These are phyloP conservation scores for Orbilia blumenaviensis DNA, from an alignment of 2,329 filamentous ascomycete genomes.

Conservation along the genomic window DNA sequence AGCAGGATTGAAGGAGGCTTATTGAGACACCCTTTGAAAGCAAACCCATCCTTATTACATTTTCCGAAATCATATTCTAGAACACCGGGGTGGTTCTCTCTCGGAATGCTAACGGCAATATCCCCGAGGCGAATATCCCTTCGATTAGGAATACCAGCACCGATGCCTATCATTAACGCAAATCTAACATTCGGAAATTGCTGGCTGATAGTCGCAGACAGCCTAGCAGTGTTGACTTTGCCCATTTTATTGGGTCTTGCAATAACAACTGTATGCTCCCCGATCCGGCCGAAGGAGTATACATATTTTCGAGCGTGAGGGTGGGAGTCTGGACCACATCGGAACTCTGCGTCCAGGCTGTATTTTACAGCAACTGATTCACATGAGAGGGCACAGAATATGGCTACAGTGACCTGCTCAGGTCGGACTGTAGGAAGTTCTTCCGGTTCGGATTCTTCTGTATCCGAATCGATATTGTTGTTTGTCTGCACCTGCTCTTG, in stretches of 20 bases:
- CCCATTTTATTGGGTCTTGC: constrained; percentile 31
- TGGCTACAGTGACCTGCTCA: constrained; percentile 37
- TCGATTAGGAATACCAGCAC: neutral
- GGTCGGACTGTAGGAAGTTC: constrained; percentile 12
- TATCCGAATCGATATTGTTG: no score
- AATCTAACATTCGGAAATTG: constrained; percentile 4
- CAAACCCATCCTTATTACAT: neutral
- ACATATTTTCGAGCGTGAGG: constrained; percentile 12
- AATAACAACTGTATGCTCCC: constrained; percentile 45
- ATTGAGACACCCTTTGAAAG: neutral
- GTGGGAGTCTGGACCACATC: constrained; percentile 7
- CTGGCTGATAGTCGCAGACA: neutral
- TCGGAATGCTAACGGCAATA: constrained; percentile 4
- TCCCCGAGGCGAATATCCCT: neutral
- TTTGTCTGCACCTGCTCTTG: no score
- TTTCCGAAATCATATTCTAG: constrained; percentile 18
- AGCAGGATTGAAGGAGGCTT: constrained; percentile 10
- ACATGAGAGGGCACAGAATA: constrained; percentile 46
- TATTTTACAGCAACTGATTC: constrained; percentile 40
- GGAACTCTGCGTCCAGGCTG: constrained; percentile 34
- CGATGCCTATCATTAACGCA: constrained; percentile 11
- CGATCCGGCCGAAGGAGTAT: constrained; percentile 35
- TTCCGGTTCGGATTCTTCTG: constrained; percentile 25
- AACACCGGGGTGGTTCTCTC: neutral
- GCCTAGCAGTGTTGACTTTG: constrained; percentile 19